Base-by-base conservation (phyloP, 768 basidiomycete genomes). In the Boletus sensibilis region DNA sequence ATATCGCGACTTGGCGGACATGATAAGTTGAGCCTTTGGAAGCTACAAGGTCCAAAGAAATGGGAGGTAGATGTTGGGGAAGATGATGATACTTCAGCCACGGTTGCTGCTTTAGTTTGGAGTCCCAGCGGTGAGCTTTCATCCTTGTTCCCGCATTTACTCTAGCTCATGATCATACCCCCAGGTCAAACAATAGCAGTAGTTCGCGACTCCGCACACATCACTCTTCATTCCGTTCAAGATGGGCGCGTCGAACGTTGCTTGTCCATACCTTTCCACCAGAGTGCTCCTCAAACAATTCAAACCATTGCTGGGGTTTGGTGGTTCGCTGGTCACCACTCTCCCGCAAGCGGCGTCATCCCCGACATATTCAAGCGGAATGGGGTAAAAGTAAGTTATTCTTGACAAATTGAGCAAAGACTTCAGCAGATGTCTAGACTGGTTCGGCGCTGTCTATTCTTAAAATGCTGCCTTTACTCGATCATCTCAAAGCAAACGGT, bases 291-390 rank as follows among this genome's bases (percentile, higher is more conserved):
- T 53, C 64, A 55, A 60, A 51, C 51, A 57, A 61, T 25, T 23
- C 63, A 27, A 57, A 63, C 50, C 69, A 64, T 90, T 20, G 72
- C 75, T 16, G 79, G 79, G n/a, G 71, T 88, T 29, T 90, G 88
- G 87, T 92, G 92, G 91, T 84, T 88, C 66, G 70, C 71, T 52
- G 77, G 84, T 45, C 76, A 80, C 61, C 79, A 75, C 52, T 59
- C 71, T 27, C 65, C 65, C 16, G 63, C 68, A 34, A 71, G 60
- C 20, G 73, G 74, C 43, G 70, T 78, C 11, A 85, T 88, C 57
- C 88, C 90, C 5, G 90, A 92, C 67, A 87, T 92, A 57, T 87
- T 91, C 75, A 83, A 80, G 64, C 78, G 90, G 62, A 79, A 81
- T 52, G 78, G 80, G 33, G 71, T 84, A 51, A 83, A 87, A 62